Evolutionary conservation across 1,284 basidiomycete genomes (phyloP), one percentile per base, ranked within the genome.

Genomic region (Paramarasmius palmivorus): DNA sequence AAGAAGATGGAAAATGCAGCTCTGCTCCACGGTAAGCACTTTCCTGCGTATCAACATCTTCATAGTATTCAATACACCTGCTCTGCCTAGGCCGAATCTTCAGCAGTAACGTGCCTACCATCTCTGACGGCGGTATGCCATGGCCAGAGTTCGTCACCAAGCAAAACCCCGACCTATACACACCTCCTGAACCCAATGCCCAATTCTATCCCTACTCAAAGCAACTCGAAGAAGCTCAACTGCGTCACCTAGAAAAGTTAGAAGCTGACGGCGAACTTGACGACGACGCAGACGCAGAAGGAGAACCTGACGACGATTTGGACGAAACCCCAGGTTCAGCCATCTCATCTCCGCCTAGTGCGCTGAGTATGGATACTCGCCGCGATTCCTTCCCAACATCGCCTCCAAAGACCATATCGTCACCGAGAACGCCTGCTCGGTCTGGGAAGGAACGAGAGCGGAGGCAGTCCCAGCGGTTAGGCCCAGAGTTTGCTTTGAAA

Each of bases 1-100:
- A 79, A 78, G 57, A 81, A 83, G 49, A 93, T 98, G 83, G 95
- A 96, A 68, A 87, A 83, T 63, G 84, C 86, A 39, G 95, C 95
- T 0, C 83, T 90, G 37, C 68, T 98, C 48, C 96, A 99, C 69
- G 95, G 95, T 97, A 65, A 64, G 89, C 45, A 53, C 29, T 34
- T 7, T 34, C 20, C n/a, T 34, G 49, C 15, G 25, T 38, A 22
- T 37, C 29, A 38, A 8, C 36, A 57, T 52, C 44, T 23, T 38
- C 57, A 54, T 52, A 60, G 51, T 14, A 15, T 39, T 23, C 51
- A 25, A 17, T 39, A 29, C 10, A 34, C 29, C 20, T 14, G 12
- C 44, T 36, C 14, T 47, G 49, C 44, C 25, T 59, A 97, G 95
- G 90, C 67, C 89, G 95, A 26, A 88, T 87, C 1, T 90, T 97